Conservation (phyloP, 176 grass and related monocot species). For the Luzula sylvatica region DNA sequence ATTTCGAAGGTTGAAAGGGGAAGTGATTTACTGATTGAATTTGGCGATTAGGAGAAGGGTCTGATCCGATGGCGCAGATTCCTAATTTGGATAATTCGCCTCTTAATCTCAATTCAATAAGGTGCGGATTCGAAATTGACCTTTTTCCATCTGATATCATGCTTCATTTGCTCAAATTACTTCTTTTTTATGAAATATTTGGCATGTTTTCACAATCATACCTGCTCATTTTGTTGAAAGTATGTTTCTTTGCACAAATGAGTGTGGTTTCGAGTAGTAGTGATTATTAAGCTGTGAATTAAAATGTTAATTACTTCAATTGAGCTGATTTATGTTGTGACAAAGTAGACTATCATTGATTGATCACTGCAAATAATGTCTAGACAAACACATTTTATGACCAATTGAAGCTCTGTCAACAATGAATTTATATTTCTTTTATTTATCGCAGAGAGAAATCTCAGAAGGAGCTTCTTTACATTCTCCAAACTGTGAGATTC, state of each 20-base stretch:
- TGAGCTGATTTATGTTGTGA: background rate
- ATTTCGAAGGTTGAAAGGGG: no score
- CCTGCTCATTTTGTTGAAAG: background rate
- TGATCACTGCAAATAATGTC: background rate
- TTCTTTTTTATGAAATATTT: background rate
- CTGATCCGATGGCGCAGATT: conserved; percentile 71
- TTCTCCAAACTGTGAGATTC: conserved; percentile 56
- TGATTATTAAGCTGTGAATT: background rate
- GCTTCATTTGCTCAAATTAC: no score
- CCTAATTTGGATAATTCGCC: conserved; percentile 74
- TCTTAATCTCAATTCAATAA: conserved; percentile 56
- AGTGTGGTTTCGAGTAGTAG: background rate
- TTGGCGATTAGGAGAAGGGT: conserved; percentile 1
- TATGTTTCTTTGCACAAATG: background rate
- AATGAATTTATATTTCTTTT: background rate
- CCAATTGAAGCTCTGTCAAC: background rate
- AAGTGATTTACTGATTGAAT: no score
- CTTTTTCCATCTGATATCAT: background rate
- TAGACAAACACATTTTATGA: background rate
- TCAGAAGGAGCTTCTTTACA: conserved; percentile 69
- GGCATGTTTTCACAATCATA: background rate
- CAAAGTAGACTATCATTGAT: background rate
- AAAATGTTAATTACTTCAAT: background rate
- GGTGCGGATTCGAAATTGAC: conserved; percentile 21
- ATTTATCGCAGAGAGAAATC: conserved; percentile 57